phyloP scores from a whole-genome alignment of 1,284 basidiomycete genomes.

The Hemileia vastatrix region DNA sequence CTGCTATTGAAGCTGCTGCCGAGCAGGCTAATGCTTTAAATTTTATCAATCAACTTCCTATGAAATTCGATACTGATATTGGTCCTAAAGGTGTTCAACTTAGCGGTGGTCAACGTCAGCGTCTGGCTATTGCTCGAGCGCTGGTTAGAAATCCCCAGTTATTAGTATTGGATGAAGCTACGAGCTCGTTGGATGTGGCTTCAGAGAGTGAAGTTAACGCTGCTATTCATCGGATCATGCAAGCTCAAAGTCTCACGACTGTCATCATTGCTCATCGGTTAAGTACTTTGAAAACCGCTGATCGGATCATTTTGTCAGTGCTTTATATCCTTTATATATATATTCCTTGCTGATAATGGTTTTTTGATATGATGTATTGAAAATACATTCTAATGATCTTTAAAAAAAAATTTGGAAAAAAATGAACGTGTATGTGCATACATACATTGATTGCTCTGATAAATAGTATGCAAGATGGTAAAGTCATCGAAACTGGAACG shows the following conservation, averaged over 20 bases:
- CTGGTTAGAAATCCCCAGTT: conserved; percentile 48
- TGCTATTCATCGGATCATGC: conserved; percentile 77
- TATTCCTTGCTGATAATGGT: background rate
- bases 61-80: conserved; percentile 63
- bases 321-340: conserved; percentile 57
- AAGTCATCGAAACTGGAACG: conserved; percentile 70
- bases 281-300: conserved; percentile 22
- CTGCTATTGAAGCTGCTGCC: conserved; percentile 78
- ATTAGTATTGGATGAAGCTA: conserved; percentile 50
- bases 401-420: conserved; percentile 49
- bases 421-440: conserved; percentile 55
- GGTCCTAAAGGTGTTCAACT: conserved; percentile 46
- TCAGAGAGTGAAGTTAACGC: conserved; percentile 76
- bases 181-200: conserved; percentile 67
- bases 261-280: conserved; percentile 73
- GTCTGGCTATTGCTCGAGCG: conserved; percentile 50
- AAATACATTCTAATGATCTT: background rate
- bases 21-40: conserved; percentile 78
- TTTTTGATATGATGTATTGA: conserved; percentile 45
- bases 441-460: background rate
- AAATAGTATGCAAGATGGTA: conserved; percentile 54
- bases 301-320: conserved; percentile 10
- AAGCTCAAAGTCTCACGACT: conserved; percentile 66
- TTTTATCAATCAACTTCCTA: conserved; percentile 83
- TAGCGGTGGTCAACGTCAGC: conserved; percentile 49